Percentiles rank a stretch among this genome's conserved stretches.
Conservation (phyloP, 2,329 filamentous ascomycete species). For the Hypoxylon sp. region DNA sequence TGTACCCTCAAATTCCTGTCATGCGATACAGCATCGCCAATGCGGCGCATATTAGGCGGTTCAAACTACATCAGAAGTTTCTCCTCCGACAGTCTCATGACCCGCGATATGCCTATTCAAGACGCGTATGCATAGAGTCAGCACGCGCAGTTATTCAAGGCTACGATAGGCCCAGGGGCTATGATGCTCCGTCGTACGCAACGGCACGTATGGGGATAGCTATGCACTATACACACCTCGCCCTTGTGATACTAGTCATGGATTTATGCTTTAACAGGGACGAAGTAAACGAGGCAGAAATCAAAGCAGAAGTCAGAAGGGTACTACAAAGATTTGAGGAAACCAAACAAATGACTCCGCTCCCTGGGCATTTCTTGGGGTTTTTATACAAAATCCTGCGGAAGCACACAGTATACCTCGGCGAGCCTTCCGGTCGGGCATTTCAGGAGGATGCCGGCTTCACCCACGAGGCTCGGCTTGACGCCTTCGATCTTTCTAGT, state of each 20-base stretch:
- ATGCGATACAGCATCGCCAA: conserved; percentile 41
- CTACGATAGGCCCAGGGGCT: conserved; percentile 22
- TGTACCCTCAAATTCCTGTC: conserved; percentile 40
- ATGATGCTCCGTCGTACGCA: conserved; percentile 23
- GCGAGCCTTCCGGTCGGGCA: not conserved
- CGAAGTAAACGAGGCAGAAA: conserved; percentile 25
- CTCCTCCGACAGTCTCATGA: conserved; percentile 36
- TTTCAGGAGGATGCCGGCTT: not conserved
- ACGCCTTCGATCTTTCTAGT: not conserved
- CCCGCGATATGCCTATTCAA: conserved; percentile 34
- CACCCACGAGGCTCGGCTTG: not conserved
- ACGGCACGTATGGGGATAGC: conserved; percentile 40
- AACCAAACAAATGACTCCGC: conserved; percentile 22
- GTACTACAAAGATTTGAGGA: conserved; percentile 30
- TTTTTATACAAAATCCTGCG: conserved; percentile 23
- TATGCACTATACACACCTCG: conserved; percentile 40
- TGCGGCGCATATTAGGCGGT: conserved; percentile 40
- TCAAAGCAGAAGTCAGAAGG: conserved; percentile 25
- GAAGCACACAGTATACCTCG: conserved; percentile 26
- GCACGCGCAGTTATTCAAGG: conserved; percentile 29
- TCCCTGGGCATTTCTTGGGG: conserved; percentile 24
- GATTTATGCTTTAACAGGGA: conserved; percentile 40
- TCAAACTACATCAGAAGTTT: conserved; percentile 43
- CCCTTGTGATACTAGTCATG: conserved; percentile 40
- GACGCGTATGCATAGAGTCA: conserved; percentile 36